Evolutionary conservation across 768 basidiomycete genomes (phyloP).

Genomic region (Boletus tomentosulus): DNA sequence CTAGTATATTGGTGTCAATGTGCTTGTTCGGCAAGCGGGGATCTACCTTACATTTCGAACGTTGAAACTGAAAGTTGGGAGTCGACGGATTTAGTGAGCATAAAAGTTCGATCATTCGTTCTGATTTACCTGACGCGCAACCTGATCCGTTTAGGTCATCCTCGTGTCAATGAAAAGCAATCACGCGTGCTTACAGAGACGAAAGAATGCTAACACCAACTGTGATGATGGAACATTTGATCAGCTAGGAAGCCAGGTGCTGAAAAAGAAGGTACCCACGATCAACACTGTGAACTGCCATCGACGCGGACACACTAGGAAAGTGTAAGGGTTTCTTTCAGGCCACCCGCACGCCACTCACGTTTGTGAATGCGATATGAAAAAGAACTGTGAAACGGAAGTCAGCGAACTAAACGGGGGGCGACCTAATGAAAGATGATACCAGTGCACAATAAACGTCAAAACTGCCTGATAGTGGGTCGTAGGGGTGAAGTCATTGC

Average conservation of each 20-base stretch:
- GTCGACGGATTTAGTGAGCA: constrained; percentile 16
- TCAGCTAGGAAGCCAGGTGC: not conserved
- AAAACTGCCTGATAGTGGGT: not conserved
- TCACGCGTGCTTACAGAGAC: constrained; percentile 23
- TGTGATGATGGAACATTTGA: constrained; percentile 2
- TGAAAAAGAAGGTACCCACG: constrained; percentile 27
- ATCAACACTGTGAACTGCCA: constrained; percentile 31
- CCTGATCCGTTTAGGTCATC: constrained; percentile 24
- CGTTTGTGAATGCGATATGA: constrained; percentile 41
- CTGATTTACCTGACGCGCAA: constrained; percentile 28
- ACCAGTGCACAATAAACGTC: constrained; percentile 46
- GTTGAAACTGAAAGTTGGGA: constrained; percentile 23
- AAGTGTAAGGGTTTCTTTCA: not conserved
- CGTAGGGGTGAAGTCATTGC: constrained; percentile 10
- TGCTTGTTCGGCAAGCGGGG: not conserved
- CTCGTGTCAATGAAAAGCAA: not conserved
- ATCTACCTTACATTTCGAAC: constrained; percentile 25
- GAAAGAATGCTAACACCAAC: constrained; percentile 29
- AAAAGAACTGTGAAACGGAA: constrained; percentile 29
- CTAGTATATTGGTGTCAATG: constrained; percentile 7
- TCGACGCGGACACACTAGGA: constrained; percentile 25
- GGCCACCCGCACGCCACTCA: constrained; percentile 15
- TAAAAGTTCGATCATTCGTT: not conserved
- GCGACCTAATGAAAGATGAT: not conserved
- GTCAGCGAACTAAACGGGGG: not conserved